phyloP scores from a whole-genome alignment of 2,329 filamentous ascomycete species.

The Rugonectria rugulosa region DNA sequence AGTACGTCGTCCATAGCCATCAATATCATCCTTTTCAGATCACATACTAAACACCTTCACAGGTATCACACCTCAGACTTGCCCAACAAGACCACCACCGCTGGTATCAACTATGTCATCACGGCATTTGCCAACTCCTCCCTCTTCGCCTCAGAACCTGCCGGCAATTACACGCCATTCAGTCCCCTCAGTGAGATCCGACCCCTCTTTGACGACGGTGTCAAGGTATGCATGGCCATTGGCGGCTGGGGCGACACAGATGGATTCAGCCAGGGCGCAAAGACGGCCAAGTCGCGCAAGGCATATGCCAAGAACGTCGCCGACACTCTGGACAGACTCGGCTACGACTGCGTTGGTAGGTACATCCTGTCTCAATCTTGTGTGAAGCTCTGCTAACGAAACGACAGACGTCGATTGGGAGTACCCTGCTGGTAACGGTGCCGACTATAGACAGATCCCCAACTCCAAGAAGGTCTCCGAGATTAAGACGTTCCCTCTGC shows the following conservation, averaged over 20 bases:
- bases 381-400: neutral
- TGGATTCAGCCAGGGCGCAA: constrained; percentile 61
- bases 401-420: constrained; percentile 72
- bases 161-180: constrained; percentile 59
- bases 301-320: constrained; percentile 66
- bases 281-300: constrained; percentile 54
- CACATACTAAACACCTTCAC: neutral
- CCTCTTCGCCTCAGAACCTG: constrained; percentile 52
- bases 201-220: constrained; percentile 57
- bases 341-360: constrained; percentile 67
- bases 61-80: constrained; percentile 52
- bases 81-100: constrained; percentile 47
- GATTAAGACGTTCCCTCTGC: constrained; percentile 66
- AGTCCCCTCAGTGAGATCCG: constrained; percentile 59
- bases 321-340: constrained; percentile 58
- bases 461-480: constrained; percentile 67
- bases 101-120: constrained; percentile 61
- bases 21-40: too few species aligned
- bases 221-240: constrained; percentile 69
- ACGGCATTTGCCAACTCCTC: constrained; percentile 62
- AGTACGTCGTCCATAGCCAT: constrained; percentile 52
- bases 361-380: neutral
- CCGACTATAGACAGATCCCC: constrained; percentile 70
- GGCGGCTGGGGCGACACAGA: constrained; percentile 70
- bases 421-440: constrained; percentile 68